Conservation (phyloP, 306 rosid species). For the Cercis canadensis region DNA sequence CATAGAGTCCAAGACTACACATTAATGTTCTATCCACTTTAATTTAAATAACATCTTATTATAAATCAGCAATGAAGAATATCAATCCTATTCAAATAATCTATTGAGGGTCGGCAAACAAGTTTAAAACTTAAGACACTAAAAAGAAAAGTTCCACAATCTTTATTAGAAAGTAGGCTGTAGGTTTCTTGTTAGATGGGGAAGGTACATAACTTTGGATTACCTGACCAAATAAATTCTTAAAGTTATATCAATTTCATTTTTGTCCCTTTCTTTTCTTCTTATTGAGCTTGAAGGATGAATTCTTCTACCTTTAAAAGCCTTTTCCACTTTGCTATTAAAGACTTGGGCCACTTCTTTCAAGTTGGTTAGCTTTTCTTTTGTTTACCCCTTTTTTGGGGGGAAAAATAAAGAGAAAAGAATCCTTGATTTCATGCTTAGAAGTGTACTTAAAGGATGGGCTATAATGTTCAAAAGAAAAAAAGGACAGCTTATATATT, state of each 20-base stretch:
- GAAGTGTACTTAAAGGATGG: constrained; percentile 32
- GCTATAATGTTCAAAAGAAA: constrained; percentile 37
- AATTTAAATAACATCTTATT: too few species aligned
- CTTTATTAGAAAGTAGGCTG: constrained; percentile 45
- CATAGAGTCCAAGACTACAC: too few species aligned
- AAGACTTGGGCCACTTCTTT: constrained; percentile 40
- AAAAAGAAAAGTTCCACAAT: constrained; percentile 41
- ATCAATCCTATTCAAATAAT: background rate
- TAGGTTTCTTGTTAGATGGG: constrained; percentile 62
- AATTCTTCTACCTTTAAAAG: constrained; percentile 38
- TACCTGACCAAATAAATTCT: constrained; percentile 10
- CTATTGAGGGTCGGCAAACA: background rate
- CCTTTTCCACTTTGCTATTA: constrained; percentile 42
- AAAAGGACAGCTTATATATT: background rate
- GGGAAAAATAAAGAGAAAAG: constrained; percentile 1
- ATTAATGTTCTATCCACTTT: too few species aligned
- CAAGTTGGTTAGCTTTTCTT: constrained; percentile 35
- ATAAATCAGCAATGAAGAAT: too few species aligned
- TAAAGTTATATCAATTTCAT: constrained; percentile 38
- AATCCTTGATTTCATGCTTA: constrained; percentile 23
- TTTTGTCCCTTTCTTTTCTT: constrained; percentile 39
- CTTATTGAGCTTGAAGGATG: constrained; percentile 44
- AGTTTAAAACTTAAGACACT: constrained; percentile 1
- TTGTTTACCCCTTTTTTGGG: background rate
- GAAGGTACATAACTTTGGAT: constrained; percentile 52